phyloP scores from a whole-genome alignment of 1,284 basidiomycete genomes.

The Erythrobasidium hasegawianum region DNA sequence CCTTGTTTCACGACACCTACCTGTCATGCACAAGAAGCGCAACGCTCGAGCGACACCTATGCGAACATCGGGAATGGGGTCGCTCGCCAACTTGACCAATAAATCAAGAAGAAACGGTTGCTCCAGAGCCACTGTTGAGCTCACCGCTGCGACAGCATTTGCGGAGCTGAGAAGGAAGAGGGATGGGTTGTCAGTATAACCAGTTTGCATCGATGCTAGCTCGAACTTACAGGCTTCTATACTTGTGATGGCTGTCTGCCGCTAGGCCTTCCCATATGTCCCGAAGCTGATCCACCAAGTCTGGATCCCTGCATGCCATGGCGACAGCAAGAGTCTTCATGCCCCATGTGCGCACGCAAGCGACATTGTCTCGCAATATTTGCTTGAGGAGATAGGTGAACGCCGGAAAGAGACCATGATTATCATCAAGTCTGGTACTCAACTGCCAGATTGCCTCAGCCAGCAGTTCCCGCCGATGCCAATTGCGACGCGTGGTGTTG shows the following conservation, averaged over 20 bases:
- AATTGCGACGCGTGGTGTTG: slow-evolving; percentile 62
- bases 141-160: slow-evolving; percentile 44
- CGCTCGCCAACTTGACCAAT: slow-evolving; percentile 62
- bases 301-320: slow-evolving; percentile 31
- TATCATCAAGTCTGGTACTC: slow-evolving; percentile 44
- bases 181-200: too few species aligned
- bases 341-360: slow-evolving; percentile 76
- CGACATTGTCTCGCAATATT: slow-evolving; percentile 73
- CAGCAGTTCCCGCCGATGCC: slow-evolving; percentile 75
- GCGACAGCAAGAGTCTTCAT: slow-evolving; percentile 56
- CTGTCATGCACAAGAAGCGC: slow-evolving; percentile 56
- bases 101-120: slow-evolving; percentile 57
- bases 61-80: slow-evolving; percentile 78
- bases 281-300: slow-evolving; percentile 11
- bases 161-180: slow-evolving; percentile 30
- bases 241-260: slow-evolving; percentile 17
- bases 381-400: slow-evolving; percentile 58
- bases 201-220: too few species aligned
- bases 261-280: not conserved
- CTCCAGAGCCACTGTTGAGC: slow-evolving; percentile 43
- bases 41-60: slow-evolving; percentile 73
- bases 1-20: too few species aligned
- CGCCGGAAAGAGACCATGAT: slow-evolving; percentile 47
- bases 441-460: slow-evolving; percentile 60
- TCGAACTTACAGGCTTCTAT: slow-evolving; percentile 9